Base-by-base conservation (phyloP, 441 rosid genomes). In the Aleurites moluccanus region DNA sequence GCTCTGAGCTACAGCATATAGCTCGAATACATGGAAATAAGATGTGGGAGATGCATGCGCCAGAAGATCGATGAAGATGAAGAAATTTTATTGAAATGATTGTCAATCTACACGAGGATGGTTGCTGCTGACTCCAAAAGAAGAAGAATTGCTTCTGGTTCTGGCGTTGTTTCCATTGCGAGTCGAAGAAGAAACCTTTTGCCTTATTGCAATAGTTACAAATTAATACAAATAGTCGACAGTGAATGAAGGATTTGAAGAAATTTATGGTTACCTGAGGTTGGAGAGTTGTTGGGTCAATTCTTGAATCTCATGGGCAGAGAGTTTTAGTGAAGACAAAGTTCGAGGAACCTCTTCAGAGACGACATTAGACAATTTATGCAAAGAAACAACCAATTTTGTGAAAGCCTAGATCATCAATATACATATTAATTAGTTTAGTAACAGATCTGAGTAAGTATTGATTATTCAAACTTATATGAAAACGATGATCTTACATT, bases 271-370 rank as follows among this genome's bases (percentile, higher is more conserved):
- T 49, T 30, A 79, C 85, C 84, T 81, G 74, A 79, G 77, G 33
- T 71, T 71, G 69, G 69, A 49, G 53, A 80, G 82, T 16, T 82
- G 79, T 50, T 61, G 80, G 68, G 80, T 67, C 73, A 84, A 40
- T 63, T 84, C 79, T 11, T 23, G 75, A 55, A 84, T 70, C 80
- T 79, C 85, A 10, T 76, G 68, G 15, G 73, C 76, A 28, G 87
- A 84, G 44, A 81, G 85, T 71, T 77, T 78, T 71, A 84, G 70
- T 18, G 80, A 80, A 69, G 69, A 73, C 77, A 82, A 68, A 45
- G 83, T 80, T 45, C 85, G 85, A 6, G 87, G 82, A 9, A 81
- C 75, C 75, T 84, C 83, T 63, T 78, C 66, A 8, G 79, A 75
- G 49, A 71, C 79, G 59, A 73, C 72, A 68, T 35, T 66, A 38